Conservation (phyloP, 768 basidiomycete species). For the Macrocybe gigantea region DNA sequence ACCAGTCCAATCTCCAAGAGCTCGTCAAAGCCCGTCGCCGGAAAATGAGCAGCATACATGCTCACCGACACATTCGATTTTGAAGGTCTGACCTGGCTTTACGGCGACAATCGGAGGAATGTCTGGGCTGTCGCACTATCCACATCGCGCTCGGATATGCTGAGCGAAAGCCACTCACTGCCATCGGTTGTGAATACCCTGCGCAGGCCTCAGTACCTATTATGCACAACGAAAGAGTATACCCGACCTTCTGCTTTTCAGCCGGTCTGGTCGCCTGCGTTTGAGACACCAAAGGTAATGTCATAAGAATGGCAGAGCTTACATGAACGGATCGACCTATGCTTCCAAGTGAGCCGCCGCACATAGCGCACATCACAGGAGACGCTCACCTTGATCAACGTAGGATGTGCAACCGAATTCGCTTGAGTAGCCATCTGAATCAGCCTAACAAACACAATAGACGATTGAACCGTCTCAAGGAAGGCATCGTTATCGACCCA, state of each 20-base stretch:
- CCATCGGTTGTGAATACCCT: slow-evolving; percentile 72
- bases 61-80: slow-evolving; percentile 63
- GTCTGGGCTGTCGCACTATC: slow-evolving; percentile 38
- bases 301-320: slow-evolving; percentile 15
- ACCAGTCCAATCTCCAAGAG: slow-evolving; percentile 64
- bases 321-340: slow-evolving; percentile 70
- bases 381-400: slow-evolving; percentile 43
- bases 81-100: slow-evolving; percentile 66
- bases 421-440: slow-evolving; percentile 50
- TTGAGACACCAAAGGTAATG: neutral
- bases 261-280: slow-evolving; percentile 21
- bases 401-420: slow-evolving; percentile 57
- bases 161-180: slow-evolving; percentile 40
- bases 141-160: neutral
- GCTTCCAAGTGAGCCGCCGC: neutral
- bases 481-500: neutral
- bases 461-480: slow-evolving; percentile 1
- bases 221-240: neutral
- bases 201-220: neutral
- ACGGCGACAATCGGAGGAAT: slow-evolving; percentile 59
- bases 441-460: no score
- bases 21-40: neutral
- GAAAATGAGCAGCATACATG: neutral
- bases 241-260: slow-evolving; percentile 55
- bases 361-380: neutral